Conservation (phyloP, 495 filamentous ascomycete genomes). For the Venustampulla echinocandica region DNA sequence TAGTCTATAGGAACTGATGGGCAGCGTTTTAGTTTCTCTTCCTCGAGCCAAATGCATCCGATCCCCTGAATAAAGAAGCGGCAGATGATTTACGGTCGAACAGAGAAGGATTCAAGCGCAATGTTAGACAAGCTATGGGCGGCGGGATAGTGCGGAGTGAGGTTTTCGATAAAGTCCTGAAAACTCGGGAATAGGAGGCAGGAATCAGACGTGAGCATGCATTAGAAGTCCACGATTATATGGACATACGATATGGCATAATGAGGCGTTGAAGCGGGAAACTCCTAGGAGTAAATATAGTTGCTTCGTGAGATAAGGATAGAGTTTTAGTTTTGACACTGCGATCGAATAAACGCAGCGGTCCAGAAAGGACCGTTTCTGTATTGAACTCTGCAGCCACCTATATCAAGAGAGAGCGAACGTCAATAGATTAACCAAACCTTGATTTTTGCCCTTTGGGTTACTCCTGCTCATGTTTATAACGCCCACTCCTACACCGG, state of each 20-base stretch:
- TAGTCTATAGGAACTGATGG: background rate
- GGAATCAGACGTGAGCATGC: slow-evolving; percentile 1
- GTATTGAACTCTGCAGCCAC: no score
- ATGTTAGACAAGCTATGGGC: slow-evolving; percentile 73
- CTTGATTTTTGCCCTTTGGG: no score
- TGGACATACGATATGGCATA: slow-evolving; percentile 20
- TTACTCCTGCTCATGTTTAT: no score
- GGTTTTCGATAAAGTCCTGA: slow-evolving; percentile 67
- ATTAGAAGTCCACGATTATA: slow-evolving; percentile 18
- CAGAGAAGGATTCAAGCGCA: slow-evolving; percentile 80
- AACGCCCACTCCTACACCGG: no score
- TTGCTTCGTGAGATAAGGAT: slow-evolving; percentile 17
- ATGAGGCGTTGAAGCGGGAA: slow-evolving; percentile 16
- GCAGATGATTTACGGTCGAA: slow-evolving; percentile 83
- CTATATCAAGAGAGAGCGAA: no score
- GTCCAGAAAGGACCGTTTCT: no score
- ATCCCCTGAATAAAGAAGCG: slow-evolving; percentile 97
- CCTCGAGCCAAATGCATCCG: slow-evolving; percentile 91
- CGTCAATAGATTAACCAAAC: no score
- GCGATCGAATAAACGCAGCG: no score
- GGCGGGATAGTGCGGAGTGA: slow-evolving; percentile 69
- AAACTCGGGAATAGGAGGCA: slow-evolving; percentile 14
- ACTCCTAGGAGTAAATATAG: slow-evolving; percentile 15
- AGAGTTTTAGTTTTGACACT: no score
- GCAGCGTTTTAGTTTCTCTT: slow-evolving; percentile 68